Evolutionary conservation across 1,284 basidiomycete genomes (phyloP).

Genomic region (Pyrrhoderma noxium): DNA sequence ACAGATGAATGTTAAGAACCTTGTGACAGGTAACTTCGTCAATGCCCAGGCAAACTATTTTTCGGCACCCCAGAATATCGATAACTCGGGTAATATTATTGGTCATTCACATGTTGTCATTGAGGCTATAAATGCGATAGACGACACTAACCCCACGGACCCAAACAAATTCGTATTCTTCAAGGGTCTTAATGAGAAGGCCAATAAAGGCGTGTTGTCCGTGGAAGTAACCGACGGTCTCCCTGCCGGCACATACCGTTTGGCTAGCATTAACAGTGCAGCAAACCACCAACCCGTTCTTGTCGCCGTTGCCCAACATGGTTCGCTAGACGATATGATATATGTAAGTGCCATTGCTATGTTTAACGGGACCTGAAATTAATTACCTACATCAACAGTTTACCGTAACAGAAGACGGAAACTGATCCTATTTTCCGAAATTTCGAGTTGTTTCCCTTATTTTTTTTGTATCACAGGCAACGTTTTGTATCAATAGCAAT

Average conservation of each 20-base stretch:
- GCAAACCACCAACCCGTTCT: conserved; percentile 50
- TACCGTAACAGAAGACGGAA: conserved; percentile 17
- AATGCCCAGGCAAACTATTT: conserved; percentile 46
- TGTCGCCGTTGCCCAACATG: conserved; percentile 47
- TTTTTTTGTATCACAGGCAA: too few relatives aligned
- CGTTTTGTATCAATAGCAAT: too few relatives aligned
- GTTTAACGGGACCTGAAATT: neutral
- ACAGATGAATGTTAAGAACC: conserved; percentile 35
- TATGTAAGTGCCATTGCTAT: conserved; percentile 31
- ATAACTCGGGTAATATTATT: conserved; percentile 33
- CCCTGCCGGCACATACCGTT: conserved; percentile 46
- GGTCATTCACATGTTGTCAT: conserved; percentile 59
- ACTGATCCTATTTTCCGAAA: neutral
- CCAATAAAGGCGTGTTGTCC: conserved; percentile 39
- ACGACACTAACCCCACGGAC: conserved; percentile 40
- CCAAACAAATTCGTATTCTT: conserved; percentile 51
- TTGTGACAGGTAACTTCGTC: conserved; percentile 46
- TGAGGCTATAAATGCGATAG: conserved; percentile 38
- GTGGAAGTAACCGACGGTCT: conserved; percentile 45
- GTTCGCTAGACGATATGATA: conserved; percentile 41
- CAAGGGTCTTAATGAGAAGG: conserved; percentile 48
- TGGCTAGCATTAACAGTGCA: conserved; percentile 47
- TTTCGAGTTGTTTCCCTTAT: too few relatives aligned
- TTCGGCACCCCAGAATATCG: conserved; percentile 40
- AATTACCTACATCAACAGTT: conserved; percentile 12